phyloP scores from a whole-genome alignment of 2,329 filamentous ascomycete species.

The Calonectria montana region DNA sequence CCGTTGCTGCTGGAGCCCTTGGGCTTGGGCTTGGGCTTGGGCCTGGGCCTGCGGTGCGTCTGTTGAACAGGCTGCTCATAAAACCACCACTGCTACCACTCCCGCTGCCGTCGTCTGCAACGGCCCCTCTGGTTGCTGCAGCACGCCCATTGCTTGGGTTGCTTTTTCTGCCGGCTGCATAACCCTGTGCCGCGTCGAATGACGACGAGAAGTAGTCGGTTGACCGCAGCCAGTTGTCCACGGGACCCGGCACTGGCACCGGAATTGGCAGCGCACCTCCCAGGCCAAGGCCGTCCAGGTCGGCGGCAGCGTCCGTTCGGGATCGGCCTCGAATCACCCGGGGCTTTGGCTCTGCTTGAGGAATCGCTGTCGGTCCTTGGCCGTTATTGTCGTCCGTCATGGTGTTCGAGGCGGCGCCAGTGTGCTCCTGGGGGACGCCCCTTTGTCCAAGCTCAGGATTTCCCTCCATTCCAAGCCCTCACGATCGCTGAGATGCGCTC shows the following conservation, averaged over 20 bases:
- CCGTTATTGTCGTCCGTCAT: neutral
- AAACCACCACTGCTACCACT: neutral
- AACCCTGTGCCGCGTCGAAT: neutral
- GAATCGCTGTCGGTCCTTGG: neutral
- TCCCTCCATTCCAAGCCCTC: conserved; percentile 42
- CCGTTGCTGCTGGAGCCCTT: neutral
- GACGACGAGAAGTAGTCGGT: conserved; percentile 21
- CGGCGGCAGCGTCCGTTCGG: conserved; percentile 15
- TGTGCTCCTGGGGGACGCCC: conserved; percentile 11
- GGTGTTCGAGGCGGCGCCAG: conserved; percentile 1
- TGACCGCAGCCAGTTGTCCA: conserved; percentile 19
- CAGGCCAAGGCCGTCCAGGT: neutral
- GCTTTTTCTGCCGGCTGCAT: neutral
- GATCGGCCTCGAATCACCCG: conserved; percentile 15
- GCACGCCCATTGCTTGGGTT: neutral
- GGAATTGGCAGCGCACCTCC: conserved; percentile 18
- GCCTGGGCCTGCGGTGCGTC: neutral
- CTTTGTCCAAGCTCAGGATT: conserved; percentile 34
- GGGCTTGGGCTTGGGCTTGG: neutral
- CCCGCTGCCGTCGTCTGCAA: neutral
- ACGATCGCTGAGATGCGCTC: conserved; percentile 22
- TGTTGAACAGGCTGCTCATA: neutral
- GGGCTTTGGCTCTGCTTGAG: neutral
- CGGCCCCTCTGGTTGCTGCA: neutral
- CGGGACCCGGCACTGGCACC: conserved; percentile 17